These are phyloP conservation scores for Seminavis robusta DNA, from an alignment of 108 stramenopile genomes.

Conservation along the genomic window DNA sequence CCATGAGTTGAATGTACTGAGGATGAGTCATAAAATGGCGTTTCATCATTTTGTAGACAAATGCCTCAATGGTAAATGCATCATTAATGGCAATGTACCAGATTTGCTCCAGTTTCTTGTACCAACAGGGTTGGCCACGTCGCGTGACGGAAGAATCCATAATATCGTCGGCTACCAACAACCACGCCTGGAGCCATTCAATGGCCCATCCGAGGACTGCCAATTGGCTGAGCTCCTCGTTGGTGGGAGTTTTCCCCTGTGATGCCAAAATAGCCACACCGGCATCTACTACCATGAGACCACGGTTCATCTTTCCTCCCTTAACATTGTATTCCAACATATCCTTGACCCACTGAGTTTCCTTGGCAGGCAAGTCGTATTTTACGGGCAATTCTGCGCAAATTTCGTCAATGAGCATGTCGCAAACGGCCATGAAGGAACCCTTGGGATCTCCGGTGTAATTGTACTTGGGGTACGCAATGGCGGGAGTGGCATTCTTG, in stretches of 20 bases:
- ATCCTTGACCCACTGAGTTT: conserved; percentile 50
- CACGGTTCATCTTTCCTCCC: conserved; percentile 95
- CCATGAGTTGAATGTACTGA: conserved; percentile 44
- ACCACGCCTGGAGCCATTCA: conserved; percentile 94
- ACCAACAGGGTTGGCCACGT: conserved; percentile 97
- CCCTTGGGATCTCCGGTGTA: conserved; percentile 37
- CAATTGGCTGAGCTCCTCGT: no score
- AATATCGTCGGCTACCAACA: conserved; percentile 96
- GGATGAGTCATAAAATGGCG: conserved; percentile 80
- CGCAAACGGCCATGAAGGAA: conserved; percentile 49
- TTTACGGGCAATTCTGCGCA: conserved; percentile 45
- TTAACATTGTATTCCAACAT: conserved; percentile 93
- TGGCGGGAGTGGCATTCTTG: not conserved
- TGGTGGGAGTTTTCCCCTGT: no score
- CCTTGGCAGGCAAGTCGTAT: conserved; percentile 64
- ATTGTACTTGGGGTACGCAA: conserved; percentile 15
- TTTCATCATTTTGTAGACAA: conserved; percentile 82
- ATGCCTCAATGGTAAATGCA: conserved; percentile 83
- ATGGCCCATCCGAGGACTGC: conserved; percentile 91
- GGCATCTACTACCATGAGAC: conserved; percentile 72
- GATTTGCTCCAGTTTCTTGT: conserved; percentile 59
- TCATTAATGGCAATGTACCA: conserved; percentile 96
- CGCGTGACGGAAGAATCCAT: conserved; percentile 96
- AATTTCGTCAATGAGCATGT: conserved; percentile 52
- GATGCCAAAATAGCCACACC: conserved; percentile 16